Evolutionary conservation across 192 early-diverging fungal species (phyloP).

Genomic region (Phycomyces blakesleeanus): DNA sequence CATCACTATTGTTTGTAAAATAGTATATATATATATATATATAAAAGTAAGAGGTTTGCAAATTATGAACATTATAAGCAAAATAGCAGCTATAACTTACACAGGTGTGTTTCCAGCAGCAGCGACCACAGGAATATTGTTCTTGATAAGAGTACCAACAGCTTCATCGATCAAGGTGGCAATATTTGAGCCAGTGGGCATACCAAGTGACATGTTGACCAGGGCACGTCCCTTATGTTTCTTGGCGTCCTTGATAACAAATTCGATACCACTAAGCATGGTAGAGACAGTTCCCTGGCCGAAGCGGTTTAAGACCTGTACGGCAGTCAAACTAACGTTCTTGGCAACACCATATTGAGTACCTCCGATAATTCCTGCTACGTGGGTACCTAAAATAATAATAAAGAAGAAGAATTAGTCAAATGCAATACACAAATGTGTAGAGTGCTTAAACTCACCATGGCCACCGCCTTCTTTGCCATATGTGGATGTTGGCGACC

Average conservation of each 20-base stretch:
- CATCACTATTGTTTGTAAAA: slow-evolving; percentile 38
- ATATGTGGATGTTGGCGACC: slow-evolving; percentile 3
- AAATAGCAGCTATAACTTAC: no score
- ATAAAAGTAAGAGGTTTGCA: no score
- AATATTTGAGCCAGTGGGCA: slow-evolving; percentile 35
- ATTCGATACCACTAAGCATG: slow-evolving; percentile 44
- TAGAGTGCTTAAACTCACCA: slow-evolving; percentile 40
- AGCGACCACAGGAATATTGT: slow-evolving; percentile 67
- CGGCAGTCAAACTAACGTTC: slow-evolving; percentile 59
- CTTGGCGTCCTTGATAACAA: slow-evolving; percentile 29
- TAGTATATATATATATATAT: slow-evolving; percentile 53
- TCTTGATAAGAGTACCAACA: slow-evolving; percentile 50
- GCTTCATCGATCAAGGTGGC: slow-evolving; percentile 56
- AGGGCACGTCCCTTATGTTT: slow-evolving; percentile 37
- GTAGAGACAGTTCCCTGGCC: slow-evolving; percentile 53
- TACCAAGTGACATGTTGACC: slow-evolving; percentile 78
- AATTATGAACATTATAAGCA: no score
- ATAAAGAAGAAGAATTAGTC: not conserved
- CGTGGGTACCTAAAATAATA: slow-evolving; percentile 55
- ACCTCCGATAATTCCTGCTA: slow-evolving; percentile 66
- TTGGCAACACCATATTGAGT: slow-evolving; percentile 69
- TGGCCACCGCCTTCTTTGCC: slow-evolving; percentile 39
- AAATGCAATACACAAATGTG: not conserved
- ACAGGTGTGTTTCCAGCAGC: slow-evolving; percentile 69
- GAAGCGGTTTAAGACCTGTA: slow-evolving; percentile 60